Evolutionary conservation across 1,139 yeast species (phyloP), one percentile per base, ranked within the genome.

Genomic region (Suhomyces terraborum): DNA sequence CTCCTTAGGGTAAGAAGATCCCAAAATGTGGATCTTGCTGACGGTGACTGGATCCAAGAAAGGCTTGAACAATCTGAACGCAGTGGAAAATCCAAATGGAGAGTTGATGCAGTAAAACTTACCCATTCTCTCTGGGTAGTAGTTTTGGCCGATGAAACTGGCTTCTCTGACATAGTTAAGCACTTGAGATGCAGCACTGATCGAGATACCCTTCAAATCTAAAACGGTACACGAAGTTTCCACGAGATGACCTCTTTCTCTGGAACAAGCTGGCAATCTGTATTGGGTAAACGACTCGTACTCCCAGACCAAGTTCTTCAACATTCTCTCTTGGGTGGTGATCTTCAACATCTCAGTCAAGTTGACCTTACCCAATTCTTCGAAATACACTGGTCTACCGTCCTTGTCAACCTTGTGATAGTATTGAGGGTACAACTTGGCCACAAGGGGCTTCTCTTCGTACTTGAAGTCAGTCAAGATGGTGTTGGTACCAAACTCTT

Each of bases 81-180:
- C 98, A 35, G 97, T 84, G 28, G 96, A 82, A 69, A 93, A 93
- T 4, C 98, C 98, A 64, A 89, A 93, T 48, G 98, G 98, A 2
- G 98, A 96, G 62, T 93, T 93, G 68, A 93, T 88, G 58, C 91
- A 73, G 69, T 88, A 93, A 62, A 93, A 93, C 67, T 88, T 89
- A 58, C 98, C 98, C 98, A 93, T 91, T 69, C 98, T 85, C 74
- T 93, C 98, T n/a, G 98, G 98, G 65, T 93, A 93, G 67, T 86
- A 93, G 73, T 93, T 88, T 71, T 93, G 98, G 49, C 98, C 97
- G 59, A 93, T 88, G 56, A 78, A 73, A 16, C 96, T 87, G 20
- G 98, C 97, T 66, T 89, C 96, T 62, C 84, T 81, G 42, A 93
- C 95, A 66, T 91, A 93, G 19, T 84, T 75, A 54, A 89, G 75